phyloP scores from a whole-genome alignment of 139 green algal genomes.

The Klebsormidium nitens region DNA sequence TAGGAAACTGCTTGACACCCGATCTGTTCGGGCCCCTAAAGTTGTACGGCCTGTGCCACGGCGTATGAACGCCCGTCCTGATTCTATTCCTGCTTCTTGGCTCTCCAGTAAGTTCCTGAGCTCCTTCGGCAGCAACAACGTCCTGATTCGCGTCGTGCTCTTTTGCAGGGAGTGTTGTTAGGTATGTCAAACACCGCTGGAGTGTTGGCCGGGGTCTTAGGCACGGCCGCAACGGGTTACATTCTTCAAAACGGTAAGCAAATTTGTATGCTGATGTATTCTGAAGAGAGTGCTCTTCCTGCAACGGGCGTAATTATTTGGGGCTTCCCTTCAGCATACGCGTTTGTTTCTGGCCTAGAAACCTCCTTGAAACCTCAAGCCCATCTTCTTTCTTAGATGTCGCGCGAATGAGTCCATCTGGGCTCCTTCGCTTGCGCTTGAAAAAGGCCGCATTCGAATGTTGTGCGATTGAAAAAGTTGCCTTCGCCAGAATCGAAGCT shows the following conservation, averaged over 20 bases:
- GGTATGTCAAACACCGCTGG: conserved; percentile 95
- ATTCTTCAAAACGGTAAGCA: conserved; percentile 61
- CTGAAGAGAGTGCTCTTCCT: background rate
- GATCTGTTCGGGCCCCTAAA: background rate
- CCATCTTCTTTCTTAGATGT: background rate
- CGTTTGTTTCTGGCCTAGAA: background rate
- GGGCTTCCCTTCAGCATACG: background rate
- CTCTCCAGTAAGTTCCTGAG: background rate
- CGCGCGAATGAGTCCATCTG: background rate
- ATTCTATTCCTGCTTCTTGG: background rate
- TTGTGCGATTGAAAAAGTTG: background rate
- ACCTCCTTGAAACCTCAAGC: background rate
- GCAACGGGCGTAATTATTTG: background rate
- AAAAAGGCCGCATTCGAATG: background rate
- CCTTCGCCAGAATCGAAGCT: background rate
- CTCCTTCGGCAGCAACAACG: too few relatives aligned
- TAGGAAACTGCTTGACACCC: too few relatives aligned
- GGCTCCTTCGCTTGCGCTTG: background rate
- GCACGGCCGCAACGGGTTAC: conserved; percentile 77
- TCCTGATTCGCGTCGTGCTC: too few relatives aligned
- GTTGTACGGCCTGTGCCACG: background rate
- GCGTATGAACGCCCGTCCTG: background rate
- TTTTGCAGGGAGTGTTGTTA: conserved; percentile 76
- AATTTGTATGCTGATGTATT: background rate
- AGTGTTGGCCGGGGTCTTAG: conserved; percentile 89